Percentiles rank a stretch among this genome's conserved stretches.
These are phyloP conservation scores for Coccomyxa sp. DNA, from an alignment of 139 green algal genomes.

Conservation along the genomic window DNA sequence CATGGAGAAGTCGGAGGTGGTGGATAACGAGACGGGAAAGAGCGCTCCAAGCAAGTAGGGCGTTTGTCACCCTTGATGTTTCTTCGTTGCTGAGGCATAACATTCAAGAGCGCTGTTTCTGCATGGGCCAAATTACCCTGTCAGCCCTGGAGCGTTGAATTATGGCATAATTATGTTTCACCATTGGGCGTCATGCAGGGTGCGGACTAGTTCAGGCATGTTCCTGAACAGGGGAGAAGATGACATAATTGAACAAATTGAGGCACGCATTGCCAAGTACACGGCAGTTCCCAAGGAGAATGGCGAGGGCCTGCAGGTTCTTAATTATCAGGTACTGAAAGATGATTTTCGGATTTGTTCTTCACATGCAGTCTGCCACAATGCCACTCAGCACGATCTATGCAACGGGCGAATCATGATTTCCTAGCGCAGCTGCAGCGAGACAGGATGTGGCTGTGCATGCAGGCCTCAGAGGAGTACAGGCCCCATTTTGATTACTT, in stretches of 20 bases:
- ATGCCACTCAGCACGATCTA: not conserved
- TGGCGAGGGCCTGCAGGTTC: slow-evolving; percentile 37
- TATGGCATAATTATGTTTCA: too few relatives aligned
- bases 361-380: not conserved
- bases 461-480: slow-evolving; percentile 65
- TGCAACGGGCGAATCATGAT: too few relatives aligned
- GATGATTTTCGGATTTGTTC: not conserved
- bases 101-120: too few relatives aligned
- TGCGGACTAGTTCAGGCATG: slow-evolving; percentile 39
- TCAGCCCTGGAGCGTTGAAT: not conserved
- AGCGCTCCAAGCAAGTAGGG: slow-evolving; percentile 22
- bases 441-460: not conserved
- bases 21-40: slow-evolving; percentile 46
- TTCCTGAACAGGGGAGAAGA: slow-evolving; percentile 47
- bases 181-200: not conserved
- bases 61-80: too few relatives aligned
- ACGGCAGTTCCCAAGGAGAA: slow-evolving; percentile 34
- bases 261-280: slow-evolving; percentile 53
- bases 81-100: too few relatives aligned
- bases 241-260: slow-evolving; percentile 43
- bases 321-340: not conserved
- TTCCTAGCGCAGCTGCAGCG: not conserved
- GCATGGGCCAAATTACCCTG: too few relatives aligned
- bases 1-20: slow-evolving; percentile 46
- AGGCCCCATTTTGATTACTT: slow-evolving; percentile 81